Evolutionary conservation across 1,284 basidiomycete genomes (phyloP).

Genomic region (Puccinia hordei): DNA sequence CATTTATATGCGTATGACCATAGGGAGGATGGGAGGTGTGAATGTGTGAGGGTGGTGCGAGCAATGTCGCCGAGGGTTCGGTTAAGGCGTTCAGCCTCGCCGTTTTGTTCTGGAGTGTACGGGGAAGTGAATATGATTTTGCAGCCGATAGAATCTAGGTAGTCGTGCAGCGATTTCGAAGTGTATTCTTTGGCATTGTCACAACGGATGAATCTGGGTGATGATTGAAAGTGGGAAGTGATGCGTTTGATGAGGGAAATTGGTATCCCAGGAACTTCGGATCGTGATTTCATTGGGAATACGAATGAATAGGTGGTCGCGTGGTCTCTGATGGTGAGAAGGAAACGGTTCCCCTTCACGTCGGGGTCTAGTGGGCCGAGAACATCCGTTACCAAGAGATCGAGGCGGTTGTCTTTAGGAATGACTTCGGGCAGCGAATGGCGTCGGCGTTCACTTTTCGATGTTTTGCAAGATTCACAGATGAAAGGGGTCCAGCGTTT

Average conservation of each 20-base stretch:
- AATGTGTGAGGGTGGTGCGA: background rate
- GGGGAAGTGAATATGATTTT: background rate
- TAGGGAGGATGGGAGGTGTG: background rate
- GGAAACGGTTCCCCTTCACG: background rate
- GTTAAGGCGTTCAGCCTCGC: conserved; percentile 16
- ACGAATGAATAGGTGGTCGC: background rate
- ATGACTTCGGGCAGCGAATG: background rate
- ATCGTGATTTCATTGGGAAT: background rate
- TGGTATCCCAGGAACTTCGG: background rate
- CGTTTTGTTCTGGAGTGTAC: conserved; percentile 28
- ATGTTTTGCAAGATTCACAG: background rate
- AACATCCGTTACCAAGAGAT: conserved; percentile 1
- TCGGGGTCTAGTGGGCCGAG: background rate
- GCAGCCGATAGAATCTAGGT: background rate
- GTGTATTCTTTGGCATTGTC: conserved; percentile 23
- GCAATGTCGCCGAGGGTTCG: conserved; percentile 19
- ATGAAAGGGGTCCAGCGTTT: conserved; percentile 8
- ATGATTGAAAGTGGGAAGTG: background rate
- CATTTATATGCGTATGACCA: conserved; percentile 20
- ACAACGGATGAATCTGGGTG: background rate
- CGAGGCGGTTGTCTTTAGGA: background rate
- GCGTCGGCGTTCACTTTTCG: background rate
- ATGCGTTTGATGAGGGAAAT: background rate
- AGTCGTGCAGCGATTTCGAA: background rate
- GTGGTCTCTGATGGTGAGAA: background rate